These are phyloP conservation scores for Metschnikowia anglica DNA, from an alignment of 805 yeast species.

Conservation along the genomic window DNA sequence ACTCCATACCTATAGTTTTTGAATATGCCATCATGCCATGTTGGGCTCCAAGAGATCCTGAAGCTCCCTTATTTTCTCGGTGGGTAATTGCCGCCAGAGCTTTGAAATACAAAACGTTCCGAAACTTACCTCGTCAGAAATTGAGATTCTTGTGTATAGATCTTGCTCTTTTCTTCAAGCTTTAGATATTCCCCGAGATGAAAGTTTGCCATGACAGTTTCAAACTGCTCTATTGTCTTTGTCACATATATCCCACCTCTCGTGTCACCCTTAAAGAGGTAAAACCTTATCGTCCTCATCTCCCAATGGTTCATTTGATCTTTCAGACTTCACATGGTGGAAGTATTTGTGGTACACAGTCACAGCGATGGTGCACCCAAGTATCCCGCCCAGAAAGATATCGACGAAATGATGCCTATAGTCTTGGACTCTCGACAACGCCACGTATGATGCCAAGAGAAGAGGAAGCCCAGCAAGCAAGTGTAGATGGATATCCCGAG, in stretches of 20 bases:
- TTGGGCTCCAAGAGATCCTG: too few relatives aligned
- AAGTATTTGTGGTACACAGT: conserved; percentile 33
- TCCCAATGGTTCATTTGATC: conserved; percentile 14
- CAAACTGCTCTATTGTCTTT: neutral
- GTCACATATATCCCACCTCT: neutral
- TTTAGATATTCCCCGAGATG: too few relatives aligned
- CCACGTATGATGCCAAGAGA: conserved; percentile 26
- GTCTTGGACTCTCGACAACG: conserved; percentile 29
- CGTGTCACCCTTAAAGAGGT: conserved; percentile 8
- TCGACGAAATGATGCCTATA: conserved; percentile 37
- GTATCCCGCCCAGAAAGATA: conserved; percentile 30
- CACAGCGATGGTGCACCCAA: conserved; percentile 32
- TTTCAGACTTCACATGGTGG: conserved; percentile 16
- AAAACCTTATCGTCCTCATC: conserved; percentile 14
- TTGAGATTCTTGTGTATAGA: too few relatives aligned
- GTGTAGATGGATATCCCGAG: conserved; percentile 14
- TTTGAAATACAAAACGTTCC: too few relatives aligned
- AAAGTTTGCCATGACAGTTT: too few relatives aligned
- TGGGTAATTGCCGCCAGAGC: too few relatives aligned
- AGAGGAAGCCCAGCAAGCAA: conserved; percentile 21
- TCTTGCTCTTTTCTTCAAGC: neutral
- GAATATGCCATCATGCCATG: too few relatives aligned
- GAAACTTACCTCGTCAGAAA: too few relatives aligned
- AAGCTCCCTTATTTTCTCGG: too few relatives aligned
- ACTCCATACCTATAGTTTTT: too few relatives aligned